phyloP scores from a whole-genome alignment of 2,329 filamentous ascomycete species.

The Ophiostoma montium region DNA sequence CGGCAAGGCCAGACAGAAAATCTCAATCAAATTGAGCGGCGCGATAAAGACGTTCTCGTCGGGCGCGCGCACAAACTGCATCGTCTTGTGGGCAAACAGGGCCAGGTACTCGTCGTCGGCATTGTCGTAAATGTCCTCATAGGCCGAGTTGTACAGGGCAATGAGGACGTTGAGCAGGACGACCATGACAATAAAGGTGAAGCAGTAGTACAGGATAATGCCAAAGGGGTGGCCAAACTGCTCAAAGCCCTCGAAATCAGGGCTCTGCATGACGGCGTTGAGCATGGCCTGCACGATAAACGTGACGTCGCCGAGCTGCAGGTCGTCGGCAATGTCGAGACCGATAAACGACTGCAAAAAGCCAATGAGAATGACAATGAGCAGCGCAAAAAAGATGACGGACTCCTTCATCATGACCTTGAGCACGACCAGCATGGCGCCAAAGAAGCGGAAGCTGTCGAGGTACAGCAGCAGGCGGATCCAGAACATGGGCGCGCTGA shows the following conservation, averaged over 20 bases:
- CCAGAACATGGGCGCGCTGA: conserved; percentile 95
- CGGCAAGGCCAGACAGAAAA: conserved; percentile 61
- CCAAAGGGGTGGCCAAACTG: conserved; percentile 87
- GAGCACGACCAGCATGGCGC: conserved; percentile 92
- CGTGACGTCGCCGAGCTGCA: conserved; percentile 49
- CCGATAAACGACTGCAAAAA: conserved; percentile 94
- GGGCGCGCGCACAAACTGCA: conserved; percentile 91
- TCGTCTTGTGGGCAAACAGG: conserved; percentile 83
- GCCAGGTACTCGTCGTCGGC: conserved; percentile 93
- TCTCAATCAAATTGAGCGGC: conserved; percentile 86
- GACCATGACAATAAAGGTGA: conserved; percentile 83
- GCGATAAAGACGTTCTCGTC: conserved; percentile 98
- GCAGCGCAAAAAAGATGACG: conserved; percentile 87
- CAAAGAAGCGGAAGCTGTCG: conserved; percentile 89
- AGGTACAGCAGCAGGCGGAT: conserved; percentile 81
- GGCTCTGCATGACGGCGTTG: conserved; percentile 82
- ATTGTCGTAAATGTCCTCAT: conserved; percentile 87
- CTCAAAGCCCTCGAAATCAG: conserved; percentile 81
- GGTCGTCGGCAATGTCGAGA: conserved; percentile 68
- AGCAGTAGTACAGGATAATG: conserved; percentile 90
- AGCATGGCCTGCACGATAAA: conserved; percentile 75
- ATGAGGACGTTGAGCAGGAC: conserved; percentile 91
- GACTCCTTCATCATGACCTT: conserved; percentile 93
- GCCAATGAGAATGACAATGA: conserved; percentile 67
- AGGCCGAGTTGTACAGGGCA: conserved; percentile 90